phyloP scores from a whole-genome alignment of 2,329 filamentous ascomycete genomes.

The Sclerotinia nivalis region DNA sequence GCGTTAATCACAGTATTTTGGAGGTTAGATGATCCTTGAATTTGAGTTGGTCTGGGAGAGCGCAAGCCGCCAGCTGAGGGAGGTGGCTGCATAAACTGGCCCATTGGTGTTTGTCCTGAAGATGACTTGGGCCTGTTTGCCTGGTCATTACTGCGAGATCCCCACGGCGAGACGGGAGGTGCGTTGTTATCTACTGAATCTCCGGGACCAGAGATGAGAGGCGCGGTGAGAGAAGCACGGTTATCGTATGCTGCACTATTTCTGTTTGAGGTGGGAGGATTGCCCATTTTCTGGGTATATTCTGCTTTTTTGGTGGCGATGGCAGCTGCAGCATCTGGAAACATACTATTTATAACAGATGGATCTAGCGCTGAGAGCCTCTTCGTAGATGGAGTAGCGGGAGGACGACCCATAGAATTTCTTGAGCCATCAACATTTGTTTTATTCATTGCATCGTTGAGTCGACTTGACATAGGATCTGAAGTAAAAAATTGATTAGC shows the following conservation, averaged over 20 bases:
- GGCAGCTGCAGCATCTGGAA: constrained; percentile 95
- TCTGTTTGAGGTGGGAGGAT: constrained; percentile 84
- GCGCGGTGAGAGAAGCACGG: constrained; percentile 69
- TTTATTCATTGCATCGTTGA: constrained; percentile 96
- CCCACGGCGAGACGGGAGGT: constrained; percentile 81
- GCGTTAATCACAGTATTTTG: constrained; percentile 82
- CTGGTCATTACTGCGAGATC: constrained; percentile 52
- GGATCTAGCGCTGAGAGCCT: constrained; percentile 93
- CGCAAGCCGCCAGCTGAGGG: constrained; percentile 69
- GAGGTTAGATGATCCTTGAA: constrained; percentile 67
- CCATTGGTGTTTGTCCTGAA: constrained; percentile 81
- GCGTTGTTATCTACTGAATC: constrained; percentile 61
- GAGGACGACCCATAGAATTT: constrained; percentile 81
- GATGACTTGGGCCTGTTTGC: constrained; percentile 73
- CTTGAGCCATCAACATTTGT: constrained; percentile 83
- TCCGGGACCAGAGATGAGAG: constrained; percentile 70
- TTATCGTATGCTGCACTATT: constrained; percentile 83
- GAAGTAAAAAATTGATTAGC: constrained; percentile 24
- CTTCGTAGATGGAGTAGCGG: constrained; percentile 76
- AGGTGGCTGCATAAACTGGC: constrained; percentile 86
- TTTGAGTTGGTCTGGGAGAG: constrained; percentile 68
- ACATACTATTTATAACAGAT: constrained; percentile 97
- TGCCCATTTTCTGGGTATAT: constrained; percentile 92
- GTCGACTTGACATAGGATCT: constrained; percentile 96
- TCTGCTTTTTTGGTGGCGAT: constrained; percentile 98